Conservation (phyloP, 164 flowering plant genomes). For the Sextonia rubra region DNA sequence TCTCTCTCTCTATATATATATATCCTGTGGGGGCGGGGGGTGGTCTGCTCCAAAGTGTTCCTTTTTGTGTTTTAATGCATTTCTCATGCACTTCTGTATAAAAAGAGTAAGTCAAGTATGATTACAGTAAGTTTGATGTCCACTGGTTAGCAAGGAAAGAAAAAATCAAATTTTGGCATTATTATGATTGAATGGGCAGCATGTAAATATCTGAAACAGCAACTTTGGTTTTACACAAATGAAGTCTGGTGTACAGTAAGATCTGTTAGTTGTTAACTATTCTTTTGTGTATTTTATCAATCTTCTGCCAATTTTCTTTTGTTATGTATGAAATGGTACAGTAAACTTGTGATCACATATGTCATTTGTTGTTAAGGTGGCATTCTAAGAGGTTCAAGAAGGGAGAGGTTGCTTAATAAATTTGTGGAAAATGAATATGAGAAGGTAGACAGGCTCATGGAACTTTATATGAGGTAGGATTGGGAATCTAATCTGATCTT, state of each 20-base stretch:
- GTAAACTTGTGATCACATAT: not conserved
- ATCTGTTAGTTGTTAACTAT: not conserved
- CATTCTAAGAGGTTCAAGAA: slow-evolving; percentile 80
- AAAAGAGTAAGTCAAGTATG: no score
- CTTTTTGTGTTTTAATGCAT: no score
- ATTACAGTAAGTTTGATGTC: no score
- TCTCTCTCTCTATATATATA: not conserved
- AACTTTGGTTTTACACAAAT: no score
- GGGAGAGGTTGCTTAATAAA: slow-evolving; percentile 88
- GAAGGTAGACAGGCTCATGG: slow-evolving; percentile 97
- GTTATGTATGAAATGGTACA: not conserved
- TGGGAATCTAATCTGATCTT: not conserved
- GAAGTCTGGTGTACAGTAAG: not conserved
- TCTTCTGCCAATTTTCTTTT: not conserved
- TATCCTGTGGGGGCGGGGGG: not conserved
- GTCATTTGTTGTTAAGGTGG: slow-evolving; percentile 51
- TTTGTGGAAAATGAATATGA: slow-evolving; percentile 93
- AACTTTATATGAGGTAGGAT: slow-evolving; percentile 75
- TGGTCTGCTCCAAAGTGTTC: no score
- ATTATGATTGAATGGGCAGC: no score
- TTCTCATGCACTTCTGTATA: no score
- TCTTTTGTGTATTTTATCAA: not conserved
- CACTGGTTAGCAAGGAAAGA: no score
- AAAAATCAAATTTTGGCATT: no score
- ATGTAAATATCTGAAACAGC: no score